Base-by-base conservation (phyloP, 306 rosid species). In the Herpetospermum pedunculosum region DNA sequence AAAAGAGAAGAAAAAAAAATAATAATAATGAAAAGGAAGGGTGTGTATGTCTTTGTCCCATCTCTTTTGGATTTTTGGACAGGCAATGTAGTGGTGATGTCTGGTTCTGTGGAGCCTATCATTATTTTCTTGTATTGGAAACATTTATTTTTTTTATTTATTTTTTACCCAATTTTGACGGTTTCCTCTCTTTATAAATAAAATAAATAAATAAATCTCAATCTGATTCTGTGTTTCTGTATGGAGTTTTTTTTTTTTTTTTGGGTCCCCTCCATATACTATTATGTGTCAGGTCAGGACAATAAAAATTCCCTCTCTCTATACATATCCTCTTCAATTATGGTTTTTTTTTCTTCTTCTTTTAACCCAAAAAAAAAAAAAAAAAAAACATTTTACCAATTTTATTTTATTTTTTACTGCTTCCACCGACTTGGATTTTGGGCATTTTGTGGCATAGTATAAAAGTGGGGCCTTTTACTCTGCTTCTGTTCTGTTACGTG, bases 121-220 rank as follows among this genome's bases (percentile, higher is more conserved):
- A 85, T 86, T 85, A 82, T 89, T 76, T 87, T 50, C 89, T 87
- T 92, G 87, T 80, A 80, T 78, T 81, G 90, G 93, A 92, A 87
- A 89, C 90, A 86, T 87, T 79, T 90, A 84, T 86, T 82, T 77
- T 18, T 18, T 48, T 48, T 18, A 0, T 53, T 18, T 2, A 4
- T 21, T 9, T 8, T 10, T 19, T 23, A 1, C 3, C 65, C 67
- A 59, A 29, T 29, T 59, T 59, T 59, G 67, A 59, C 65, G 40
- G 38, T 58, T 58, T 58, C 1, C 34, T 14, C n/a, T 50, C 26
- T 50, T 50, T 6, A 19, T 6, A 15, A 49, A 3, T 4, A 4
- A 49, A 6, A 49, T 16, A 53, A 9, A 53, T 53, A n/a, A n/a
- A n/a, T n/a, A n/a, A n/a, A 50, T 19, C 28, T 50, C 26, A 50